Evolutionary conservation across 495 filamentous ascomycete species (phyloP).

Genomic region (Friedmanniomyces endolithicus): DNA sequence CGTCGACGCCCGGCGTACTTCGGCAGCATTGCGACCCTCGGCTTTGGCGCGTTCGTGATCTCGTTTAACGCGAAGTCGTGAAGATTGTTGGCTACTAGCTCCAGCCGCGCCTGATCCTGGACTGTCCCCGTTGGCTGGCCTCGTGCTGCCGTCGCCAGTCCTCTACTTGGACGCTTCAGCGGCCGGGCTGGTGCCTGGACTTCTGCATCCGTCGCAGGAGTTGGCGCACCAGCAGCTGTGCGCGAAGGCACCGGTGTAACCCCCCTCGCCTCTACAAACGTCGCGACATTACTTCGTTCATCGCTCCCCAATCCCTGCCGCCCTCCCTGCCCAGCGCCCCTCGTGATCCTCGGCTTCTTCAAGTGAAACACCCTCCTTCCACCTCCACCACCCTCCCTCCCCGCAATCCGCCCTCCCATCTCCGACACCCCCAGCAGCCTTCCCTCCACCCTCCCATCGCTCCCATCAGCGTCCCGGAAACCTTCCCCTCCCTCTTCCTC

Average conservation of each 20-base stretch:
- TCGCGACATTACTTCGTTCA: neutral
- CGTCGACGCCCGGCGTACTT: slow-evolving; percentile 10
- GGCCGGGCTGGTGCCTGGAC: neutral
- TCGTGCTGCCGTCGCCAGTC: neutral
- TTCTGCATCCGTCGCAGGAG: neutral
- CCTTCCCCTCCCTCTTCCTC: neutral
- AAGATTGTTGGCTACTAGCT: neutral
- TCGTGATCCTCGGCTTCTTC: neutral
- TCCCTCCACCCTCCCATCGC: neutral
- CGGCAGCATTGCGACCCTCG: slow-evolving; percentile 7
- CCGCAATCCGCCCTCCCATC: neutral
- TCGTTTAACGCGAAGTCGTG: slow-evolving; percentile 8
- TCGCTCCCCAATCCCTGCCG: neutral
- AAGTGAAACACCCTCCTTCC: neutral
- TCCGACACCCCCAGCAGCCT: neutral
- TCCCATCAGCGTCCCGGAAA: too few relatives aligned
- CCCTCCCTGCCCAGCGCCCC: neutral
- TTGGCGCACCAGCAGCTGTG: neutral
- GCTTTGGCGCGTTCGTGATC: neutral
- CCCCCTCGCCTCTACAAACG: neutral
- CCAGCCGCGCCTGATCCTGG: neutral
- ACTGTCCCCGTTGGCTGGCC: neutral
- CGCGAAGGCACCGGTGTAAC: neutral
- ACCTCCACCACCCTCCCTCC: neutral
- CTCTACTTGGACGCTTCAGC: slow-evolving; percentile 9